Base-by-base conservation (phyloP, 2,329 filamentous ascomycete species). In the Allantophomopsis cytisporea region DNA sequence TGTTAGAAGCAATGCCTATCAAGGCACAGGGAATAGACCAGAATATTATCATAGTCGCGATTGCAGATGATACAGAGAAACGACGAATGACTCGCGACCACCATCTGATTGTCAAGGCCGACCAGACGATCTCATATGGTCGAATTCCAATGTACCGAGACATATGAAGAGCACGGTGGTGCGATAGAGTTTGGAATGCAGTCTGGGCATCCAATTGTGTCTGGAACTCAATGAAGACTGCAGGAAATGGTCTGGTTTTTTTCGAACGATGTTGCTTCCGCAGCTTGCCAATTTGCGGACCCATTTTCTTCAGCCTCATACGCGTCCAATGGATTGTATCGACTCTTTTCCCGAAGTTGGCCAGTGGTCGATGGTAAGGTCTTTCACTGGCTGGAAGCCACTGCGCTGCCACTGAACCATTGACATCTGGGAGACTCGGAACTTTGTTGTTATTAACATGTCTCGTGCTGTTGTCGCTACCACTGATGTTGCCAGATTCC, bases 1-100 rank as follows among this genome's bases (percentile, higher is more conserved):
- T 67, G 52, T 82, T 80, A 28, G 76, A 79, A 45, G 80, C 70
- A 11, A 70, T 62, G 52, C 73, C 77, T 17, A 83, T 72, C 15
- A 76, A 59, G 2, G 73, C 74, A n/a, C 77, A 71, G 1, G 78
- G 78, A 39, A 83, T 69, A 3, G 76, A 71, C 76, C 78, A 83
- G 60, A 83, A 81, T 37, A 80, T 59, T 45, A 82, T 72, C 41
- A 77, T 59, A 2, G 63, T 65, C 13, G 66, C 59, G 17, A 81
- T 68, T 21, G 76, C 66, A 13, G 60, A 62, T 38, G 69, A 60
- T 2, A 69, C 63, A 38, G 60, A 52, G 50, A 68, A 58, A 51
- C 69, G 59, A 43, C 73, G 64, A 48, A 80, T 52, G 46, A 80
- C 62, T 43, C 72, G 60, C 54, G 76, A 65, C 68, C 70, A 71